Base-by-base conservation (phyloP, 768 basidiomycete species). In the Collybia mongolica region DNA sequence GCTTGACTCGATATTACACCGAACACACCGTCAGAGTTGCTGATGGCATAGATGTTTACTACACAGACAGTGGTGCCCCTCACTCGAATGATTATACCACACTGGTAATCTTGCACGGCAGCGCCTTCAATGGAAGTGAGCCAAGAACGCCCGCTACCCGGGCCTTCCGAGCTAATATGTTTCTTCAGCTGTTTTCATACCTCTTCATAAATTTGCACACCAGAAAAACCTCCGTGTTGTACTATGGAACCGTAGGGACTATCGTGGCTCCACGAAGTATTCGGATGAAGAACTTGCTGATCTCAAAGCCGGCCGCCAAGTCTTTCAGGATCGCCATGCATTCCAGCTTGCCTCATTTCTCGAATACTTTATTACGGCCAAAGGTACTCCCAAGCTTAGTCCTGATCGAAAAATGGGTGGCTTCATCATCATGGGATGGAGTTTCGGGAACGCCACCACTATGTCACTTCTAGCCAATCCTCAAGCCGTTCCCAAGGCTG, bases 381-480 rank as follows among this genome's bases (percentile, higher is more conserved):
- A 64, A 17, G 40, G 55, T 7, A 61, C 70, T 26, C 69, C 70
- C 1, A 51, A 44, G 36, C 38, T 64, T 5, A 63, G 36, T 20
- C 39, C 23, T 4, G 61, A 73, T 35, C 52, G 62, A 6, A 60
- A 51, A 12, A 48, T 36, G 1, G 72, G 74, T 8, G 74, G 74
- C 2, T 48, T 74, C 12, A 60, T 65, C 4, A 36, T 73, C 11
- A 48, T 71, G 56, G 72, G 72, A 15, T 75, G 73, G 73, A 72
- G 72, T 8, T 53, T 67, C 32, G 74, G 72, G 0, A 58, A 48
- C 17, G 53, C 61, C n/a, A 61, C 61, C 3, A 41, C 56, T 3
- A 57, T 71, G 22, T 28, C 67, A 18, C 42, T 72, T 6, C 59
- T 73, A 18, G 60, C 57, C 0, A 52, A 65, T 32, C 57, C 56